A percentile compares a stretch with the other conserved stretches of the same genome.
phyloP scores from a whole-genome alignment of 768 basidiomycete species.

The Strobilomyces confusus region DNA sequence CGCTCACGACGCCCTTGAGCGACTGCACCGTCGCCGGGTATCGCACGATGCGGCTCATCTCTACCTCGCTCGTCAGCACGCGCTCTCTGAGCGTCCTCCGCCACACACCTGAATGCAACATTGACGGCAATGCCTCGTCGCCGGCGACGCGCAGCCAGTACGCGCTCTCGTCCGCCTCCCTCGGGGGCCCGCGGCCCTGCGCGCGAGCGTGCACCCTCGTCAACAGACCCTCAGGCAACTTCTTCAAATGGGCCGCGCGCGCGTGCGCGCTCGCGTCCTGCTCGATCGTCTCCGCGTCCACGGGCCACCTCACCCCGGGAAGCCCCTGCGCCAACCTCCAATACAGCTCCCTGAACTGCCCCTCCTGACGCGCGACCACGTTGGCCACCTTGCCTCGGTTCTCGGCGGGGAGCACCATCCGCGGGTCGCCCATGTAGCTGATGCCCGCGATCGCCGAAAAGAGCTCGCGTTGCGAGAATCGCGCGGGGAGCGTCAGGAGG shows the following conservation, averaged over 20 bases:
- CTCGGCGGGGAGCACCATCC: slow-evolving; percentile 93
- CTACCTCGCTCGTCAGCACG: slow-evolving; percentile 35
- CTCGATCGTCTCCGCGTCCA: slow-evolving; percentile 47
- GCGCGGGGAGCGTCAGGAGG: slow-evolving; percentile 77
- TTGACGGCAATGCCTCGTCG: slow-evolving; percentile 50
- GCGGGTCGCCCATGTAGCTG: slow-evolving; percentile 84
- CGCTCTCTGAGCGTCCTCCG: neutral
- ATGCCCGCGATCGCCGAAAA: slow-evolving; percentile 85
- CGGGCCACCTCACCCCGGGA: slow-evolving; percentile 75
- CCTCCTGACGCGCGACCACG: slow-evolving; percentile 79
- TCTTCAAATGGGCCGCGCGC: slow-evolving; percentile 68
- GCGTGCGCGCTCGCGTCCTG: slow-evolving; percentile 74
- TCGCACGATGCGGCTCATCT: slow-evolving; percentile 74
- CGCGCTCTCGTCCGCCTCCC: slow-evolving; percentile 65
- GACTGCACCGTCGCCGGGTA: slow-evolving; percentile 82
- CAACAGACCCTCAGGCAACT: slow-evolving; percentile 71
- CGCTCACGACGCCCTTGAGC: slow-evolving; percentile 80
- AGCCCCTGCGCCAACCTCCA: slow-evolving; percentile 71
- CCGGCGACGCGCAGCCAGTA: slow-evolving; percentile 74
- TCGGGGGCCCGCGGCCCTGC: slow-evolving; percentile 29
- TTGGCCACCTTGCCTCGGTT: slow-evolving; percentile 93
- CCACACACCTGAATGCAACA: slow-evolving; percentile 53
- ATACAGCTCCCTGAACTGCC: slow-evolving; percentile 87
- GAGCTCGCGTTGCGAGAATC: slow-evolving; percentile 77
- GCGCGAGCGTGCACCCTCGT: slow-evolving; percentile 44